These are phyloP conservation scores for Nicotiana noctiflora DNA, from an alignment of 257 asterid genomes.

Conservation along the genomic window DNA sequence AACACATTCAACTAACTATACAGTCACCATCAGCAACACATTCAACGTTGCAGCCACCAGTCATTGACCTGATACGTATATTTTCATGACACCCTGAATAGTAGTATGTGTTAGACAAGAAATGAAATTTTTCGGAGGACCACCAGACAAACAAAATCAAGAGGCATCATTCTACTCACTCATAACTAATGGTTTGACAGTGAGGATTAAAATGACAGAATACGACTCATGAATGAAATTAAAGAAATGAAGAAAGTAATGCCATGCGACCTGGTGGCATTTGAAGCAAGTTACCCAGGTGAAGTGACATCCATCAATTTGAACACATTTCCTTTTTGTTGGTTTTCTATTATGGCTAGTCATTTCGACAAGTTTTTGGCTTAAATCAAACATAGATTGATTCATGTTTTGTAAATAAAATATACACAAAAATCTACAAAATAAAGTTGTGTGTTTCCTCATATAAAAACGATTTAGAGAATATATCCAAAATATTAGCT, in stretches of 20 bases:
- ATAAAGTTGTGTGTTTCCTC: background rate
- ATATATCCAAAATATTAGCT: background rate
- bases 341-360: background rate
- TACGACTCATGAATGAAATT: background rate
- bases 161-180: background rate
- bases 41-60: background rate
- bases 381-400: background rate
- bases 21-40: background rate
- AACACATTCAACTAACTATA: conserved; percentile 1
- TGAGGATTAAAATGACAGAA: background rate
- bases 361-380: background rate
- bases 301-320: background rate
- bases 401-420: background rate
- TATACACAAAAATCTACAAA: background rate
- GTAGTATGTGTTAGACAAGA: background rate
- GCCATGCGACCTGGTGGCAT: background rate
- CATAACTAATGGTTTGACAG: background rate
- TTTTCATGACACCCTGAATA: background rate
- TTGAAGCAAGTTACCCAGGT: background rate
- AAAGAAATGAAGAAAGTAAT: background rate
- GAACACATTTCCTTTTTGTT: background rate
- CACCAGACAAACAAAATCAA: background rate
- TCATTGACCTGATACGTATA: background rate
- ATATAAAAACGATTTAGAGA: background rate
- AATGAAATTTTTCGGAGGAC: background rate